Evolutionary conservation across 208 protist species (phyloP).

Genomic region (Trypanosoma congolense): DNA sequence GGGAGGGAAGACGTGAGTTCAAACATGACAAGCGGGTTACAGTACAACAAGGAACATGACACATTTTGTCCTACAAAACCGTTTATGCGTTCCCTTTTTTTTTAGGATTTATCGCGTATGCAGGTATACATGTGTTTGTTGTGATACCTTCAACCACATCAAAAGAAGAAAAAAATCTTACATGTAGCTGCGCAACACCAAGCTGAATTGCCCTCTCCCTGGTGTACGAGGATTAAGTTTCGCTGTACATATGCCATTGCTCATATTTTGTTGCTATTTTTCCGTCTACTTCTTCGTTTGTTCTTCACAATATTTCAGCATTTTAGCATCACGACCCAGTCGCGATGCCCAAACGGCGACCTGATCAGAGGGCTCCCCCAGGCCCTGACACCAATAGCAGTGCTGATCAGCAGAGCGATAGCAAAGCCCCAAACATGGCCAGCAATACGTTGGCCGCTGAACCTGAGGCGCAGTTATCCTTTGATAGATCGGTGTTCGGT

Average conservation of each 20-base stretch:
- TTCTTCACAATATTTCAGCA: neutral
- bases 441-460: neutral
- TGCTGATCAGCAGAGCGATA: neutral
- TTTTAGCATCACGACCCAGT: too few species aligned
- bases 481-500: conserved; percentile 63
- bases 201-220: neutral
- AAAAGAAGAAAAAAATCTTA: too few species aligned
- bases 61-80: too few species aligned
- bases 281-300: conserved; percentile 7
- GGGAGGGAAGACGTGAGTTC: too few species aligned
- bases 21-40: too few species aligned
- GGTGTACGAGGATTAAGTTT: neutral
- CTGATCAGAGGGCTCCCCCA: too few species aligned
- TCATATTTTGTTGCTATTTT: conserved; percentile 5
- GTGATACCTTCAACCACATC: too few species aligned
- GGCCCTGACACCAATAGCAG: too few species aligned
- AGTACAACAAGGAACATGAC: too few species aligned
- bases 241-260: neutral
- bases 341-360: too few species aligned
- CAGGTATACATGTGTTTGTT: neutral
- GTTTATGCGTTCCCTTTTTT: neutral
- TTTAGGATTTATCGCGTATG: conserved; percentile 5
- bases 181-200: too few species aligned
- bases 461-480: neutral
- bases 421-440: neutral